Base-by-base conservation (phyloP, 768 basidiomycete species). In the Amanita inopinata region DNA sequence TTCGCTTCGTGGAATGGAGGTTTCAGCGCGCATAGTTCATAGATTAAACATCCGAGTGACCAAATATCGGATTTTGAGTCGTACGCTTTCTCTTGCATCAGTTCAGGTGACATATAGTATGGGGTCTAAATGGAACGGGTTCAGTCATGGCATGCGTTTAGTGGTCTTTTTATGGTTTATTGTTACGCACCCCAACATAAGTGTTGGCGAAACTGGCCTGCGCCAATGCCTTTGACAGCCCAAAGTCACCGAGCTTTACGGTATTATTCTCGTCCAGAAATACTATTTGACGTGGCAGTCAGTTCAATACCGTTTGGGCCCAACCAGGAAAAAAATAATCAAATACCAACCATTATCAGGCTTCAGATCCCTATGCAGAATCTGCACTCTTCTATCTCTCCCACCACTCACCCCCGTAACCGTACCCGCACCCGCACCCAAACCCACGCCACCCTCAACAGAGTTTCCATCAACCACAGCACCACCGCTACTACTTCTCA, bases 51-150 rank as follows among this genome's bases (percentile, higher is more conserved):
- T 1, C 96, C 96, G 20, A 98, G 71, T 3, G 90, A 93, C 96
- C 96, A 99, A 36, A 99, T 97, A 56, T 99, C 96, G 0, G 88
- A 91, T 64, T 98, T 99, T 5, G 89, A 84, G 63, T 97, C 96
- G 62, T 99, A 99, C 2, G 89, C 78, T 58, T 89, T 92, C 58
- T 98, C 94, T 65, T 88, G 89, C 77, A 97, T 90, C 24, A 98
- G 73, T 60, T 99, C 94, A 0, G 96, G 96, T 1, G 92, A 96
- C 96, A 99, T 98, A 66, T 99, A 98, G 58, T 98, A 93, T 2
- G 96, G 96, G 2, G 96, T 99, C 92, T 97, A 53, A 15, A 25
- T 38, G 10, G 15, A 17, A 25, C 15, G 43, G 48, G 24, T 22
- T 34, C 14, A 34, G 18, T n/a, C n/a, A n/a, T n/a, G n/a, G n/a